phyloP scores from a whole-genome alignment of 2,329 filamentous ascomycete species.

The Trichoderma asperellum region DNA sequence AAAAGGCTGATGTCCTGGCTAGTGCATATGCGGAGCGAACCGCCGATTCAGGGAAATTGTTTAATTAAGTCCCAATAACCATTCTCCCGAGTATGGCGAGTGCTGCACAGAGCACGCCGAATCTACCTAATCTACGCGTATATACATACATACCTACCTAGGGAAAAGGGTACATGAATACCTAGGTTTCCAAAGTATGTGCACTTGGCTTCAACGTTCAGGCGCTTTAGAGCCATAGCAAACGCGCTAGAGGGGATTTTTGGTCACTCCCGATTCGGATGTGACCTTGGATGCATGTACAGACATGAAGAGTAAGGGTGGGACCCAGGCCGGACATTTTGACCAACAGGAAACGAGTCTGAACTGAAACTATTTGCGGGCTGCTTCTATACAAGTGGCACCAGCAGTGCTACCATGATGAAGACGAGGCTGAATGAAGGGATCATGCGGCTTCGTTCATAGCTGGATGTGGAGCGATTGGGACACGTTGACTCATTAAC shows the following conservation, averaged over 20 bases:
- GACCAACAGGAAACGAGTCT: not conserved
- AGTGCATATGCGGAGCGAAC: conserved; percentile 28
- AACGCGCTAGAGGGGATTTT: not conserved
- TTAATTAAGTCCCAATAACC: conserved; percentile 9
- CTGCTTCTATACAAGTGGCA: not conserved
- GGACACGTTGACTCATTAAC: not conserved
- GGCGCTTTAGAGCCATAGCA: not conserved
- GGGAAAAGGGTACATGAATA: not conserved
- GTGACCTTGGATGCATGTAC: not conserved
- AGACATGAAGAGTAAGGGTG: not conserved
- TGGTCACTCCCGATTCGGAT: not conserved
- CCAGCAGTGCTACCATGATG: not conserved
- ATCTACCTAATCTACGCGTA: not conserved
- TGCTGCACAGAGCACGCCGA: not conserved
- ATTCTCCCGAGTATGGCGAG: not conserved
- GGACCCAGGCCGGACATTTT: not conserved
- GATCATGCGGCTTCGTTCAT: not conserved
- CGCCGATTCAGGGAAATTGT: conserved; percentile 18
- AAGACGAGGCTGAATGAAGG: conserved; percentile 11
- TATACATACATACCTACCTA: too few species aligned
- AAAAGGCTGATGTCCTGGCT: conserved; percentile 13
- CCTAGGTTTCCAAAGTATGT: not conserved
- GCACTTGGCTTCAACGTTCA: not conserved
- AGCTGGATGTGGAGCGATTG: conserved; percentile 6
- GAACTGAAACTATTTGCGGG: not conserved